Evolutionary conservation across 1,139 yeast genomes (phyloP).

Genomic region (Magnusiomyces sp.): DNA sequence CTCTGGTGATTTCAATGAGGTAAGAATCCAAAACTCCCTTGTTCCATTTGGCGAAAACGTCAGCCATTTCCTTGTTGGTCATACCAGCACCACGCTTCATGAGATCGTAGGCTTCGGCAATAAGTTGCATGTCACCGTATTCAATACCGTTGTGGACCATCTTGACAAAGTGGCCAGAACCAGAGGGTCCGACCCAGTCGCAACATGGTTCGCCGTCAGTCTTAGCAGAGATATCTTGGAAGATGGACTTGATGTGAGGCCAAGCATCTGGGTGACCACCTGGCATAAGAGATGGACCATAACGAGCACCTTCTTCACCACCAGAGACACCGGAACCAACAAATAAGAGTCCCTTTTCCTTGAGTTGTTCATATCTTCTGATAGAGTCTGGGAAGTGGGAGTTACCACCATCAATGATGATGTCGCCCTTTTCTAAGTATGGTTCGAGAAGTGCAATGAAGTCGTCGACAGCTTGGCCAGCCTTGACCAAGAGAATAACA

Average conservation of each 20-base stretch:
- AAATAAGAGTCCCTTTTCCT: constrained; percentile 77
- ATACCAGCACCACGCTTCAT: constrained; percentile 92
- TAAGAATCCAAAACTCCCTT: constrained; percentile 95
- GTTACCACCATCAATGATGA: constrained; percentile 99
- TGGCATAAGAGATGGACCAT: constrained; percentile 99
- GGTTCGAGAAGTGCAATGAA: constrained; percentile 86
- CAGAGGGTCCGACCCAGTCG: constrained; percentile 99
- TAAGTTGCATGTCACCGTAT: constrained; percentile 99
- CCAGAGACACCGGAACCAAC: constrained; percentile 99
- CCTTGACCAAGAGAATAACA: constrained; percentile 88
- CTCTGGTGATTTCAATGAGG: constrained; percentile 95
- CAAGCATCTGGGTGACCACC: constrained; percentile 98
- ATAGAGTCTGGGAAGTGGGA: constrained; percentile 98
- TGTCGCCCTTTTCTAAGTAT: constrained; percentile 90
- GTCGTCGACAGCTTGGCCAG: constrained; percentile 90
- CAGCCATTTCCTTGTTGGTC: constrained; percentile 86
- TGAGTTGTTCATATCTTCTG: constrained; percentile 90
- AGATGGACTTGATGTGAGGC: constrained; percentile 95
- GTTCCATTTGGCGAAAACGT: constrained; percentile 90
- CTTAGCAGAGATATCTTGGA: constrained; percentile 95
- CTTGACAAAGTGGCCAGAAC: constrained; percentile 98
- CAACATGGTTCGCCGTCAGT: constrained; percentile 98
- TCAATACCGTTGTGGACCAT: constrained; percentile 99
- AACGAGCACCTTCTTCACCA: constrained; percentile 99
- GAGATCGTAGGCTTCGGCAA: constrained; percentile 94